phyloP scores from a whole-genome alignment of 306 rosid genomes.

The Quercus wislizeni region DNA sequence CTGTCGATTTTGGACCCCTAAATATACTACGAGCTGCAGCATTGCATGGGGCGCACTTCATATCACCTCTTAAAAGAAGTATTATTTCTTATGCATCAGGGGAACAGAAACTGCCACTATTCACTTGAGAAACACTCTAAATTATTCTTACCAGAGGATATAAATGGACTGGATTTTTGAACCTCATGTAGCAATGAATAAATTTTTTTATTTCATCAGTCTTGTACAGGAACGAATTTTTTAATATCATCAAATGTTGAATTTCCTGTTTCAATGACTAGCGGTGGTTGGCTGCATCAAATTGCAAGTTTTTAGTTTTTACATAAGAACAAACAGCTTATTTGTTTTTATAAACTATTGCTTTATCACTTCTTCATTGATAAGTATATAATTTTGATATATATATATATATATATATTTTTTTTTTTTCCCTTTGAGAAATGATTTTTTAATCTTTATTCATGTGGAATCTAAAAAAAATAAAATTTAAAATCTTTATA shows the following conservation, averaged over 20 bases:
- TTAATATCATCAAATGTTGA: background rate
- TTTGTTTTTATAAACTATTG: too few species aligned
- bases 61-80: conserved; percentile 76
- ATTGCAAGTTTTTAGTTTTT: too few species aligned
- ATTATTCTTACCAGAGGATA: background rate
- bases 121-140: conserved; percentile 39
- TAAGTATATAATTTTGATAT: too few species aligned
- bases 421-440: too few species aligned
- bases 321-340: too few species aligned
- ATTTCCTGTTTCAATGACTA: background rate
- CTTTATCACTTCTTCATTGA: too few species aligned
- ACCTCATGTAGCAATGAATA: background rate
- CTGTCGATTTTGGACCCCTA: conserved; percentile 84
- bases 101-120: conserved; percentile 63
- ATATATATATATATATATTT: too few species aligned
- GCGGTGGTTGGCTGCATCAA: too few species aligned
- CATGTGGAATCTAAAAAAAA: too few species aligned
- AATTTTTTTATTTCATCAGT: background rate
- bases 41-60: conserved; percentile 58
- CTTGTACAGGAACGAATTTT: background rate
- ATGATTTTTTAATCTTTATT: too few species aligned
- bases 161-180: background rate
- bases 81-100: conserved; percentile 94
- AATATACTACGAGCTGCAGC: conserved; percentile 78
- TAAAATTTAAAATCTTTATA: too few species aligned